phyloP scores from a whole-genome alignment of 306 rosid species.

The Hippophae gyantsensis region DNA sequence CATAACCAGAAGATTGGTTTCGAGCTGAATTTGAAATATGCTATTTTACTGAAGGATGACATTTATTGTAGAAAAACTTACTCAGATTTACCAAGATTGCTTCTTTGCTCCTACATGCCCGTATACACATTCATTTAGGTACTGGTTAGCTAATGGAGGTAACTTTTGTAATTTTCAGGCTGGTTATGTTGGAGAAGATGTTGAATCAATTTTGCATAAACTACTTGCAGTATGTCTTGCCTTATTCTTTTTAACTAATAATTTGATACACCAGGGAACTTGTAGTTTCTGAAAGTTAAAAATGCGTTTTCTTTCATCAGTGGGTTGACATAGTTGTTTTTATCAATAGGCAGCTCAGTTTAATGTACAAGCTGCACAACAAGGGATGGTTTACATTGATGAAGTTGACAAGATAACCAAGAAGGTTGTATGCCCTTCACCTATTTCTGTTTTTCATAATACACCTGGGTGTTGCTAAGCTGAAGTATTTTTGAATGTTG shows the following conservation, averaged over 20 bases:
- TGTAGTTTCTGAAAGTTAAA: too few relatives aligned
- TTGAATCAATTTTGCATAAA: conserved; percentile 81
- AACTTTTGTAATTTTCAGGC: conserved; percentile 54
- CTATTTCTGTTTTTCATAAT: conserved; percentile 3
- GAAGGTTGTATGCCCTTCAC: conserved; percentile 44
- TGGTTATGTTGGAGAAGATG: conserved; percentile 98
- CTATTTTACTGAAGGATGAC: too few relatives aligned
- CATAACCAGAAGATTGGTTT: too few relatives aligned
- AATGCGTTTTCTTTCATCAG: too few relatives aligned
- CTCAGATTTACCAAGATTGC: neutral
- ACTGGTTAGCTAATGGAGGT: conserved; percentile 19
- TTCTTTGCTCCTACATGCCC: conserved; percentile 11
- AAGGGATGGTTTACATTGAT: conserved; percentile 91
- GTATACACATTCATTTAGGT: conserved; percentile 4
- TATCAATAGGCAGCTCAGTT: conserved; percentile 78
- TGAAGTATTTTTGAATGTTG: conserved; percentile 9
- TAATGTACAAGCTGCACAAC: conserved; percentile 98
- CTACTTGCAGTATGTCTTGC: conserved; percentile 65
- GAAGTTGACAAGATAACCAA: conserved; percentile 99
- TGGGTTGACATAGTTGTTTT: conserved; percentile 7
- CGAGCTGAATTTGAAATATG: too few relatives aligned
- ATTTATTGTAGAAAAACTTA: neutral
- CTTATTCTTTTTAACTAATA: conserved; percentile 1
- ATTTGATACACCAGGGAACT: too few relatives aligned
- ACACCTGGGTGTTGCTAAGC: neutral